A percentile compares a stretch with the other conserved stretches of the same genome.
Conservation (phyloP, 2,329 filamentous ascomycete genomes). For the Ilyonectria sp. region DNA sequence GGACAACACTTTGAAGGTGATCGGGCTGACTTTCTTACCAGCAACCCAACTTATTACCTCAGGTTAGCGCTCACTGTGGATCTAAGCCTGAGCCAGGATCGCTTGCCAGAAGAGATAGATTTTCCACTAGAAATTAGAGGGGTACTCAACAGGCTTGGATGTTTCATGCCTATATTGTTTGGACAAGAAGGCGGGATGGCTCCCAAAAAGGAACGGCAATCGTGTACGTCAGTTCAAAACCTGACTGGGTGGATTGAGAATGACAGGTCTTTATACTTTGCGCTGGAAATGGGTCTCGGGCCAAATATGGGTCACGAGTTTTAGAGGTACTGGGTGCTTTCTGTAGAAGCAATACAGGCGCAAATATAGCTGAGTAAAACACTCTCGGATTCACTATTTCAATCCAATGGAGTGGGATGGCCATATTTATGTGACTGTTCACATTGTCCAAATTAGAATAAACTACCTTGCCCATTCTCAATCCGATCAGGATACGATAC, state of each 20-base stretch:
- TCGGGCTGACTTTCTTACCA: slow-evolving; percentile 27
- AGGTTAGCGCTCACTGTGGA: slow-evolving; percentile 39
- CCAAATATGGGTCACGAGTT: not conserved
- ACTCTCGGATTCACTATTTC: too few relatives aligned
- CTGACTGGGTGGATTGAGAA: slow-evolving; percentile 39
- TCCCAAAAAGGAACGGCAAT: not conserved
- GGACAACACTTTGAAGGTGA: not conserved
- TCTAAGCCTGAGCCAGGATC: slow-evolving; percentile 38
- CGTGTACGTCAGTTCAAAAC: slow-evolving; percentile 9
- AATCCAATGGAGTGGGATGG: too few relatives aligned
- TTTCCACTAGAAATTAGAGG: slow-evolving; percentile 30
- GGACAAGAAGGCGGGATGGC: not conserved
- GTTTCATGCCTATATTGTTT: slow-evolving; percentile 27
- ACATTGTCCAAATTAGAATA: too few relatives aligned
- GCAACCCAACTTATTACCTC: slow-evolving; percentile 36
- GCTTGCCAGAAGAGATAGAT: slow-evolving; percentile 34
- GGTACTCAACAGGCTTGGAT: slow-evolving; percentile 12
- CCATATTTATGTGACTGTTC: too few relatives aligned
- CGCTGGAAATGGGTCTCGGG: slow-evolving; percentile 38
- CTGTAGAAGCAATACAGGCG: too few relatives aligned
- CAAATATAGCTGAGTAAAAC: too few relatives aligned
- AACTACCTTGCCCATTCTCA: too few relatives aligned
- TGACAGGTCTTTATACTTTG: slow-evolving; percentile 34
- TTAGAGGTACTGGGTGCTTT: too few relatives aligned
- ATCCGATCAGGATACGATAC: too few relatives aligned